Conservation (phyloP, 768 basidiomycete genomes). For the Agaricus sinodeliciosus region DNA sequence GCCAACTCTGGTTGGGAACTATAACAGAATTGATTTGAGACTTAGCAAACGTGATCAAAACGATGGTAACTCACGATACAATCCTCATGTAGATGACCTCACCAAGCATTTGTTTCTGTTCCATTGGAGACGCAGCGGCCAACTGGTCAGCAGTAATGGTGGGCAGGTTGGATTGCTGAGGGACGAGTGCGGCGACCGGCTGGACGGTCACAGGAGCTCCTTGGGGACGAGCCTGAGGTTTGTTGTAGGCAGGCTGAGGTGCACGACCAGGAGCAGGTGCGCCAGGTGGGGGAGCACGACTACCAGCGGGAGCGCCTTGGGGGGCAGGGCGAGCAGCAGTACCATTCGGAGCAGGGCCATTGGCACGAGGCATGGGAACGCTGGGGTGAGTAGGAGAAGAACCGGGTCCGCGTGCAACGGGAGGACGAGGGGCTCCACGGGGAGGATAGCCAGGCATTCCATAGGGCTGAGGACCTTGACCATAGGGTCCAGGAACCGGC, state of each 20-base stretch:
- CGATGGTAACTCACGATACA: conserved; percentile 46
- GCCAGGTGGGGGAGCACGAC: conserved; percentile 25
- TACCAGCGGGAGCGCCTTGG: conserved; percentile 40
- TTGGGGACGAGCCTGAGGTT: conserved; percentile 12
- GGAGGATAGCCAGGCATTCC: conserved; percentile 63
- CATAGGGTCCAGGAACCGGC: conserved; percentile 66
- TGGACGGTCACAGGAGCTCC: conserved; percentile 29
- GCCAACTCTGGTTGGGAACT: conserved; percentile 88
- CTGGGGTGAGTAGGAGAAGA: conserved; percentile 63
- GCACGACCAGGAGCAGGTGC: conserved; percentile 26
- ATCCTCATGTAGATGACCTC: conserved; percentile 95
- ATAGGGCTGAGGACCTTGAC: conserved; percentile 66
- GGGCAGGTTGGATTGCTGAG: conserved; percentile 32
- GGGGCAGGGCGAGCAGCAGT: conserved; percentile 44
- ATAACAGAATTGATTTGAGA: conserved; percentile 6
- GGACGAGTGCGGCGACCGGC: conserved; percentile 38
- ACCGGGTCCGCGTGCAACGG: conserved; percentile 60
- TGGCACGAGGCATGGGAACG: conserved; percentile 59
- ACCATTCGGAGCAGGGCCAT: conserved; percentile 51
- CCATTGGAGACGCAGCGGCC: conserved; percentile 60
- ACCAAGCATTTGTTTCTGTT: conserved; percentile 99
- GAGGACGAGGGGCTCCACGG: conserved; percentile 54
- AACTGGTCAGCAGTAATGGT: conserved; percentile 41
- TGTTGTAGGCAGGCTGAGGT: conserved; percentile 24
- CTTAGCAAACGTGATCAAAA: conserved; percentile 11